These are phyloP conservation scores for Botrytis aclada DNA, from an alignment of 2,329 filamentous ascomycete genomes.

Conservation along the genomic window DNA sequence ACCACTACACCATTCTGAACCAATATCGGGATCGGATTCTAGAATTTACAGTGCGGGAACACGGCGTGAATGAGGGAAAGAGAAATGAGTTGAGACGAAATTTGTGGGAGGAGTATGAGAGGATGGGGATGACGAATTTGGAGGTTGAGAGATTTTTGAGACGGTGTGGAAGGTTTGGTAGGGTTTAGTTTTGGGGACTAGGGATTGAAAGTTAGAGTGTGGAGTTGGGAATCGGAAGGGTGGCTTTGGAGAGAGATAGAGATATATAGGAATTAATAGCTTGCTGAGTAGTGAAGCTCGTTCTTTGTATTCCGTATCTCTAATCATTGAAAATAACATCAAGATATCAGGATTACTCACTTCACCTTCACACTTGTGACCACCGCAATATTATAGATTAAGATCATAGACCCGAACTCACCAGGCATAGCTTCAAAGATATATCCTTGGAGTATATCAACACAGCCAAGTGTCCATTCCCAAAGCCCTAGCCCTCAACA, in stretches of 20 bases:
- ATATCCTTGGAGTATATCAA: too few species aligned
- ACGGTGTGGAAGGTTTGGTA: background rate
- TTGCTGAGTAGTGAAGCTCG: background rate
- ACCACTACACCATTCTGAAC: background rate
- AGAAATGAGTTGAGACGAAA: background rate
- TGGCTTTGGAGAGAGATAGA: background rate
- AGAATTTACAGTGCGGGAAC: background rate
- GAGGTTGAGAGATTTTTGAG: background rate
- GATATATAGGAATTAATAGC: background rate
- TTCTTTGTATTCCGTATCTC: background rate
- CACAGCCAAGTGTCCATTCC: background rate
- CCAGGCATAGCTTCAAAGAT: too few species aligned
- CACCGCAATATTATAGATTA: background rate
- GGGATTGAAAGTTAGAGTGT: background rate
- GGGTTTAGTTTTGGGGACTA: background rate
- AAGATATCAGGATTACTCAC: background rate
- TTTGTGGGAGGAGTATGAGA: background rate
- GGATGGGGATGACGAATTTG: background rate
- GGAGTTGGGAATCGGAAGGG: background rate
- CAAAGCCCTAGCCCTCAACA: background rate
- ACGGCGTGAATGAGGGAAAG: background rate
- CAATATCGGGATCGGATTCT: background rate
- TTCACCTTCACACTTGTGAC: background rate
- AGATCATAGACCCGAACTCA: too few species aligned
- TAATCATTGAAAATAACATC: background rate